Evolutionary conservation across 73 alveolate species (phyloP), one percentile per base, ranked within the genome.

Genomic region (Uronychia binucleata): DNA sequence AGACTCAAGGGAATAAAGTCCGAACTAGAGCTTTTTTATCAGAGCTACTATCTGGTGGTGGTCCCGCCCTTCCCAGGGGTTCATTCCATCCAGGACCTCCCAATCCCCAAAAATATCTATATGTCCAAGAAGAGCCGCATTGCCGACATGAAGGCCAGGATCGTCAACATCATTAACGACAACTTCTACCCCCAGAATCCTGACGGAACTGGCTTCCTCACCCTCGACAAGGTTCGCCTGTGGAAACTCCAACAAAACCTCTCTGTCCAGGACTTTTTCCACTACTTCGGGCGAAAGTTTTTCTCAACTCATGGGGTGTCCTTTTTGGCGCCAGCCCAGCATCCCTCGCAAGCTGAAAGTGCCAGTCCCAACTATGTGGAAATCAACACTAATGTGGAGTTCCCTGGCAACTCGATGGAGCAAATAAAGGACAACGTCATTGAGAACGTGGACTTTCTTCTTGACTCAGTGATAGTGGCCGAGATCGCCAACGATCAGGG

Each of bases 321-420:
- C 14, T 57, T 14, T 25, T 60, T 31, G 1, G 81, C 74, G 0
- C 30, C 28, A 26, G 76, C 27, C 1, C 26, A 35, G 74, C 31
- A 60, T 46, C 67, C 67, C 67, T 46, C 67, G 32, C 11, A 57
- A 30, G 13, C 28, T 59, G 77, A 74, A 28, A 28, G 30, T 1
- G 34, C 5, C 14, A 33, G 30, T 32, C 26, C 29, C 77, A 77
- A 26, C 31, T 25, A 46, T 27, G 57, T 84, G 32, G 95, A 89
- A 78, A 58, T 46, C 30, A 89, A 89, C 83, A 76, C 95, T 26
- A 90, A 90, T 14, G 79, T 89, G 1, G 75, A 89, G 74, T 84
- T 84, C 58, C 95, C 95, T 14, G 91, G 90, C 1, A 27, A 33
- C 29, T 31, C 79, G 14, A 59, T 89, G 14, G 92, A 89, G 33